These are phyloP conservation scores for Letharia lupina DNA, from an alignment of 495 filamentous ascomycete species.

Conservation along the genomic window DNA sequence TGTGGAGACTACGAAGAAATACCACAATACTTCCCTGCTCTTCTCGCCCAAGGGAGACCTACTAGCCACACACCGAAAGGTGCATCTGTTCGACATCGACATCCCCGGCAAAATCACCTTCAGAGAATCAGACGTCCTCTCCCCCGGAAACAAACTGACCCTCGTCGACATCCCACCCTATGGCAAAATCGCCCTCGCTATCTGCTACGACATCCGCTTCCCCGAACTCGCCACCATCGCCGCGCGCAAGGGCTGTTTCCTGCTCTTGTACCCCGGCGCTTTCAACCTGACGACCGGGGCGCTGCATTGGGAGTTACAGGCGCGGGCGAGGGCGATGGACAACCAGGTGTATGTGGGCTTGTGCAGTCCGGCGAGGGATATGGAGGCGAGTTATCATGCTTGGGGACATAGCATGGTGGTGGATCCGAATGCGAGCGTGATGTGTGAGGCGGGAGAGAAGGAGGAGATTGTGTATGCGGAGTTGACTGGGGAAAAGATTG, in stretches of 20 bases:
- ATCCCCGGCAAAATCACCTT: conserved; percentile 93
- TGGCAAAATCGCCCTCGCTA: conserved; percentile 74
- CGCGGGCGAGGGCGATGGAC: conserved; percentile 76
- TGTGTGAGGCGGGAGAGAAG: conserved; percentile 62
- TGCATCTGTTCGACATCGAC: conserved; percentile 98
- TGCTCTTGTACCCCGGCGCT: conserved; percentile 84
- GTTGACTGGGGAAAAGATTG: conserved; percentile 60
- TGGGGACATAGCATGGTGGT: conserved; percentile 85
- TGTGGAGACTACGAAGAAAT: conserved; percentile 53
- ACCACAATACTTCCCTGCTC: conserved; percentile 85
- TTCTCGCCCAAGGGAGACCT: conserved; percentile 70
- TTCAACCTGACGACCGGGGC: conserved; percentile 92
- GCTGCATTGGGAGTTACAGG: conserved; percentile 82
- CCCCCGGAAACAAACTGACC: conserved; percentile 71
- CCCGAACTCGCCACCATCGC: conserved; percentile 90
- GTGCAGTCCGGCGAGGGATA: conserved; percentile 83
- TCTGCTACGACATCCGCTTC: conserved; percentile 97
- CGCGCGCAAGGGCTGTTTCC: conserved; percentile 71
- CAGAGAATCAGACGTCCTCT: conserved; percentile 80
- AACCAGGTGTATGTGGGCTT: conserved; percentile 92
- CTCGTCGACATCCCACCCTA: conserved; percentile 78
- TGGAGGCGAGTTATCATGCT: conserved; percentile 70
- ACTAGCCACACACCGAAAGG: conserved; percentile 83
- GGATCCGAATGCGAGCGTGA: conserved; percentile 77
- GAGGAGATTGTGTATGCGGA: conserved; percentile 74